These are phyloP conservation scores for Eremothecium cymbalariae DNA, from an alignment of 1,139 yeast genomes.

Conservation along the genomic window DNA sequence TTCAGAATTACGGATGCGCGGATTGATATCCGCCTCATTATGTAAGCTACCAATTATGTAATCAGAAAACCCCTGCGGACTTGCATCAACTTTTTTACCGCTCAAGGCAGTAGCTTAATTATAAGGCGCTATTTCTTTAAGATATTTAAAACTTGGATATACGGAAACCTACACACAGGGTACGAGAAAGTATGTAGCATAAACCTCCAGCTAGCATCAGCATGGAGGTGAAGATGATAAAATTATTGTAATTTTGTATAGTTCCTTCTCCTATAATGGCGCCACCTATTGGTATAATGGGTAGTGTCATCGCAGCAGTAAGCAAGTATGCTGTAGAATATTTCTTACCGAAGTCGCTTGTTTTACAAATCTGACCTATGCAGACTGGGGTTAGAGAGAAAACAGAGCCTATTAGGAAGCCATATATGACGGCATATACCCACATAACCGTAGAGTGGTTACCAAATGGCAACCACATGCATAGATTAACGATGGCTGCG, in stretches of 20 bases:
- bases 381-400: constrained; percentile 44
- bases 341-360: constrained; percentile 42
- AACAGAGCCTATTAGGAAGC: constrained; percentile 32
- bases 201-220: constrained; percentile 25
- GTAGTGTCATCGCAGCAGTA: constrained; percentile 36
- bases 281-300: constrained; percentile 42
- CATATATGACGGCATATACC: constrained; percentile 33
- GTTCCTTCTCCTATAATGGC: constrained; percentile 36
- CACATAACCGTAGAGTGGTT: constrained; percentile 27
- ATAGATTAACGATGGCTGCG: constrained; percentile 34
- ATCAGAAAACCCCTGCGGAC: no score
- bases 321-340: constrained; percentile 40
- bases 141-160: constrained; percentile 15
- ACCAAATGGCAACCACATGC: constrained; percentile 35
- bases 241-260: constrained; percentile 14
- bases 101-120: no score
- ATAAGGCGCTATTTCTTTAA: no score
- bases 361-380: constrained; percentile 42
- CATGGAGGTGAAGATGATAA: constrained; percentile 23
- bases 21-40: no score
- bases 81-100: no score
- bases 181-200: constrained; percentile 31
- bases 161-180: constrained; percentile 33
- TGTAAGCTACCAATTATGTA: no score
- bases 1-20: no score